Base-by-base conservation (phyloP, 495 filamentous ascomycete genomes). In the Podospora australis region DNA sequence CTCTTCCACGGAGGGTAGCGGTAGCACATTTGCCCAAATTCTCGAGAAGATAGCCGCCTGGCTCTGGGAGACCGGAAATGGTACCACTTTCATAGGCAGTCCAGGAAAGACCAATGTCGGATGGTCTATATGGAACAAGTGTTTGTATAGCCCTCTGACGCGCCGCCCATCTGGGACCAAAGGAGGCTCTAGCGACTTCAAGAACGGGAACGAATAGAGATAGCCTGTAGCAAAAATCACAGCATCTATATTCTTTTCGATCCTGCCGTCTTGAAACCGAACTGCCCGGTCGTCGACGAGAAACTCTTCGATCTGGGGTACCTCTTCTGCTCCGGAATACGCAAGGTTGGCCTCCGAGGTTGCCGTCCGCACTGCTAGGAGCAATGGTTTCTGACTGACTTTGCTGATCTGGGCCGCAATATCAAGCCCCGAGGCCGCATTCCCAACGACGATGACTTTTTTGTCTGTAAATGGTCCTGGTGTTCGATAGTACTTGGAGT, bases 81-180 rank as follows among this genome's bases (percentile, higher is more conserved):
- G 90, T 20, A 94, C 82, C 9, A 95, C 79, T 51, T 86, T 84
- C 51, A 88, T 83, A 2, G 83, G 79, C 17, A 96, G 67, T 0
- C 77, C 84, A 0, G 84, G 73, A 53, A 96, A 90, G 2, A 81
- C 83, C 3, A 98, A 68, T 0, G 88, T 91, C 3, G 90, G 87
- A 41, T 87, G 77, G 3, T 78, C 67, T 11, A 77, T 81, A 58
- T 85, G 83, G 62, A 96, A 84, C 4, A 96, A 60, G 46, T 96
- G 87, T 49, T 84, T 74, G 51, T 88, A 95, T 2, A 86, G 55
- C 32, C 84, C 77, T 52, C 78, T 63, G 0, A 84, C 79, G 19
- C 85, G 70, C n/a, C 73, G 75, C 4, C 91, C 91, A 48, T 82
- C 70, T 0, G 74, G 80, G 24, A 90, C 73, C 9, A 87, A 48